phyloP scores from a whole-genome alignment of 768 basidiomycete genomes.

The Tricholoma sp. region DNA sequence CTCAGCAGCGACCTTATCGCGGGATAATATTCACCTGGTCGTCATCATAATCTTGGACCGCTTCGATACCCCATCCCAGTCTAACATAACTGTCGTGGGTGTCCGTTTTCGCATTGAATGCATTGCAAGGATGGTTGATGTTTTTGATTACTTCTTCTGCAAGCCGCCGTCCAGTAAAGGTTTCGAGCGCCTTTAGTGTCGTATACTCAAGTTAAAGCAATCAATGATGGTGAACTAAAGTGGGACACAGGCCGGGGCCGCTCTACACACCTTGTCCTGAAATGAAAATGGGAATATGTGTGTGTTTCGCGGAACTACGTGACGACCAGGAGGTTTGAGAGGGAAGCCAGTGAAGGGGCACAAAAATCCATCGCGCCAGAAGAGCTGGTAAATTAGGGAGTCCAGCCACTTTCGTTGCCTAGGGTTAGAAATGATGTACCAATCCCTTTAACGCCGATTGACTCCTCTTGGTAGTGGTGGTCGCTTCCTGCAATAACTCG shows the following conservation, averaged over 20 bases:
- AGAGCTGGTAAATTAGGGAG: not conserved
- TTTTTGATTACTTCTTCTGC: not conserved
- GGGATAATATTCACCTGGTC: not conserved
- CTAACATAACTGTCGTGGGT: constrained; percentile 5
- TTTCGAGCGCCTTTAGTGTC: not conserved
- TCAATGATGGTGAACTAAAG: not conserved
- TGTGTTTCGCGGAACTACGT: not conserved
- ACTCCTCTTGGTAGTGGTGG: not conserved
- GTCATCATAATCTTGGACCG: not conserved
- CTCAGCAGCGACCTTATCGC: not conserved
- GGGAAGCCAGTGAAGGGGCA: not conserved
- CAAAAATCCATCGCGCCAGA: not conserved
- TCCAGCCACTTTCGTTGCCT: not conserved
- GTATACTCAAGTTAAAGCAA: not conserved
- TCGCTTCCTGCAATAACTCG: not conserved
- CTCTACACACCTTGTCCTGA: not conserved
- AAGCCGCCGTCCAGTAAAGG: not conserved
- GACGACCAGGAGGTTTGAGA: not conserved
- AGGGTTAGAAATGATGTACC: not conserved
- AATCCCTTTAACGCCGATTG: not conserved
- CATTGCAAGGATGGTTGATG: constrained; percentile 11
- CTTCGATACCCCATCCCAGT: constrained; percentile 11
- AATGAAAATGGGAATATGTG: not conserved
- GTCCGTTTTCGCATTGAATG: constrained; percentile 2
- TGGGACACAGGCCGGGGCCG: too few relatives aligned